Conservation (phyloP, 2,329 filamentous ascomycete species). For the Tympanopsis confertula region DNA sequence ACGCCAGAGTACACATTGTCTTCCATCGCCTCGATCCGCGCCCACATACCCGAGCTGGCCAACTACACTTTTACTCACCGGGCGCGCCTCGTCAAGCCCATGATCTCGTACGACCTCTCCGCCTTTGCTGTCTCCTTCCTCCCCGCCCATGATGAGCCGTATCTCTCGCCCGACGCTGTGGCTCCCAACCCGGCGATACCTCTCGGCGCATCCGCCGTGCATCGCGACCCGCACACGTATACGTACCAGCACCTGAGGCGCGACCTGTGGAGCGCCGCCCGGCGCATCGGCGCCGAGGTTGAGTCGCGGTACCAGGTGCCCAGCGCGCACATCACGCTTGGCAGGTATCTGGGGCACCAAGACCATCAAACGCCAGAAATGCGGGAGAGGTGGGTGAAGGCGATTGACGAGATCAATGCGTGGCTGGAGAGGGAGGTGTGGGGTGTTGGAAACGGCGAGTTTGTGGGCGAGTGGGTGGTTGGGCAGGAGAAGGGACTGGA, state of each 20-base stretch:
- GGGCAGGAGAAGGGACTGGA: neutral
- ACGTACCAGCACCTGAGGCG: neutral
- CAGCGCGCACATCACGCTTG: neutral
- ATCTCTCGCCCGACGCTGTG: conserved; percentile 24
- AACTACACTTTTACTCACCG: neutral
- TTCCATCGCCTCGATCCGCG: conserved; percentile 41
- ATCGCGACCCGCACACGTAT: conserved; percentile 9
- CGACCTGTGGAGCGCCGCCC: neutral
- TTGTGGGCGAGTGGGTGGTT: neutral
- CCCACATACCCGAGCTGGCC: neutral
- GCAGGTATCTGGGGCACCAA: conserved; percentile 10
- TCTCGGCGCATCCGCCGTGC: conserved; percentile 10
- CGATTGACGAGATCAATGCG: neutral
- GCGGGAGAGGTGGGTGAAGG: conserved; percentile 39
- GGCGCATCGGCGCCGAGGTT: neutral
- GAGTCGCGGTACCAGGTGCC: neutral
- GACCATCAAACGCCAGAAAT: conserved; percentile 50
- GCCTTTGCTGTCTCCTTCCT: neutral
- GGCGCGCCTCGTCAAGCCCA: neutral
- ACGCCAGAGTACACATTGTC: conserved; percentile 47
- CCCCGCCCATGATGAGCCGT: conserved; percentile 5
- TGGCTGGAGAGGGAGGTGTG: neutral
- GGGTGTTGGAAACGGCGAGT: conserved; percentile 6
- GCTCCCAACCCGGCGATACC: conserved; percentile 19
- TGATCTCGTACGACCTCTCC: neutral